These are phyloP conservation scores for Camellia japonica DNA, from an alignment of 148 eudicot genomes.

Conservation along the genomic window DNA sequence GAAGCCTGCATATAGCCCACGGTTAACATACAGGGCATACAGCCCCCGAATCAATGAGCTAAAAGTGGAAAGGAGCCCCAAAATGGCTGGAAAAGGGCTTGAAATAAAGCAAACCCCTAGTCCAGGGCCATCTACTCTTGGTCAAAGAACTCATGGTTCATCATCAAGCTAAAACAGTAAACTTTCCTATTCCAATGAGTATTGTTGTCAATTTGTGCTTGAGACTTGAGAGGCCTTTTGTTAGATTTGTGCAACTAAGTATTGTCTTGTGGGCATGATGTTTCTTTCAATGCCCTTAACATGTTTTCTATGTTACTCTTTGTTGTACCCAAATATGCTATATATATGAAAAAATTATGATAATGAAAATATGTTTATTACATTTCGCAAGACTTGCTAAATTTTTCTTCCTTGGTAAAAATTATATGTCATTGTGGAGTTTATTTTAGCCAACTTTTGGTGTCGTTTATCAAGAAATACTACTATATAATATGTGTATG, in stretches of 20 bases:
- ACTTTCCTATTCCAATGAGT: constrained; percentile 10
- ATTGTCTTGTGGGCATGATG: constrained; percentile 9
- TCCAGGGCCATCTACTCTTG: constrained; percentile 51
- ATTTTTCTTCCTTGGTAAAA: neutral
- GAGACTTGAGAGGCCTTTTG: constrained; percentile 58
- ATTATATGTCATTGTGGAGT: neutral
- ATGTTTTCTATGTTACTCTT: constrained; percentile 17
- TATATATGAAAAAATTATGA: constrained; percentile 14
- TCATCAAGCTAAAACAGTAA: constrained; percentile 33
- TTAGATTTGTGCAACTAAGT: constrained; percentile 12
- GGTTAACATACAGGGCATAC: constrained; percentile 31
- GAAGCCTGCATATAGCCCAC: constrained; percentile 61
- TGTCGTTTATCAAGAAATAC: neutral
- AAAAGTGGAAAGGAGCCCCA: constrained; percentile 46
- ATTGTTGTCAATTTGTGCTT: constrained; percentile 33
- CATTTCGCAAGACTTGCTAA: neutral
- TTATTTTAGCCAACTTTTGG: neutral
- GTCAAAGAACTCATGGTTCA: constrained; percentile 39
- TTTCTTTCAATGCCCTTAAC: constrained; percentile 18
- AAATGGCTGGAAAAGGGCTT: constrained; percentile 37
- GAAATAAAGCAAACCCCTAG: constrained; percentile 68
- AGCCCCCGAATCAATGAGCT: constrained; percentile 52
- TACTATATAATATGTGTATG: neutral
- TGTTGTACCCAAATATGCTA: constrained; percentile 22
- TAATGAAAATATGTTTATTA: constrained; percentile 18